Percentiles rank a stretch among this genome's conserved stretches.
These are phyloP conservation scores for Globisporangium mamillatum DNA, from an alignment of 352 stramenopile species.

Conservation along the genomic window DNA sequence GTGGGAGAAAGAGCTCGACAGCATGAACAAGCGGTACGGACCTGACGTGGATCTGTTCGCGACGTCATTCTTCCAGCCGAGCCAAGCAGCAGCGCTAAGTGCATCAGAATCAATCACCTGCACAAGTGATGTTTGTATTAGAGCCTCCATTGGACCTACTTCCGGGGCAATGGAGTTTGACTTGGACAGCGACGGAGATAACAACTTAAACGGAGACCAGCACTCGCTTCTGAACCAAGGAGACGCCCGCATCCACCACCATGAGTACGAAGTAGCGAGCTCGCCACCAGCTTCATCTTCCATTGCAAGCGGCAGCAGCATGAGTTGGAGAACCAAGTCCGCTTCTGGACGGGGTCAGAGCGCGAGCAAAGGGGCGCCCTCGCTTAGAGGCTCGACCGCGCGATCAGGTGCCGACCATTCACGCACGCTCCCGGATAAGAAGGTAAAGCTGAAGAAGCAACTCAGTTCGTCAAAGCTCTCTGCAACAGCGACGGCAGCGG, in stretches of 20 bases:
- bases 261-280: slow-evolving; percentile 1
- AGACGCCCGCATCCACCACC: slow-evolving; percentile 1
- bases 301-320: slow-evolving; percentile 1
- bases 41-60: slow-evolving; percentile 25
- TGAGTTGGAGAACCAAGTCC: slow-evolving; percentile 8
- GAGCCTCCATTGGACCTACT: not conserved
- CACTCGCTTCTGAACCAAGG: slow-evolving; percentile 2
- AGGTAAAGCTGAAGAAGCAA: slow-evolving; percentile 7
- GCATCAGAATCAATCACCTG: not conserved
- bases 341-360: not conserved
- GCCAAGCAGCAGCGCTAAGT: slow-evolving; percentile 5
- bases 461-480: not conserved
- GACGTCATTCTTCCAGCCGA: slow-evolving; percentile 28
- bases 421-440: slow-evolving; percentile 11
- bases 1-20: slow-evolving; percentile 53
- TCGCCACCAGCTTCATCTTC: not conserved
- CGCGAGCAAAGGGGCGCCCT: not conserved
- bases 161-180: not conserved
- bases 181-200: slow-evolving; percentile 11
- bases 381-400: not conserved
- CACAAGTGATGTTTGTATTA: not conserved
- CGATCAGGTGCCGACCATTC: not conserved
- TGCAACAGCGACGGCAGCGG: not conserved
- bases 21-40: slow-evolving; percentile 56
- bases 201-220: not conserved